Evolutionary conservation across 1,284 basidiomycete genomes (phyloP).

Genomic region (Ceratobasidium sp.): DNA sequence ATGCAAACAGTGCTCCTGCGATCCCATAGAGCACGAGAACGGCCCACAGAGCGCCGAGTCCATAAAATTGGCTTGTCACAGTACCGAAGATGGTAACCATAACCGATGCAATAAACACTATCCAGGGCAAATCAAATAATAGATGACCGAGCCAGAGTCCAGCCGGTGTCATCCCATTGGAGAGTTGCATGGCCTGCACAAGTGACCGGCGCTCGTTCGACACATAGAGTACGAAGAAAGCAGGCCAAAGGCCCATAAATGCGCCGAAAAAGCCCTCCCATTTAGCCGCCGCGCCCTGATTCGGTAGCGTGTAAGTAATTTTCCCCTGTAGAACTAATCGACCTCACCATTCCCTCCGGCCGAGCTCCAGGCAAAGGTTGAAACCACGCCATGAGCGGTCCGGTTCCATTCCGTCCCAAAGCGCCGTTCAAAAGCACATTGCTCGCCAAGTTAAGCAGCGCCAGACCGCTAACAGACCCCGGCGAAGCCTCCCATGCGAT

Average conservation of each 20-base stretch:
- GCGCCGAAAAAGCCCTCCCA: constrained; percentile 67
- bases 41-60: constrained; percentile 76
- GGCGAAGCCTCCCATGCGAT: constrained; percentile 72
- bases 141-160: constrained; percentile 84
- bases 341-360: constrained; percentile 24
- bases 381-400: constrained; percentile 17
- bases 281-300: background rate
- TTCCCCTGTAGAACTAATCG: no score
- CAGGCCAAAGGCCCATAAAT: constrained; percentile 78
- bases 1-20: constrained; percentile 72
- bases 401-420: constrained; percentile 47
- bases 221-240: constrained; percentile 82
- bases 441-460: constrained; percentile 71
- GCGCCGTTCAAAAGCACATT: constrained; percentile 73
- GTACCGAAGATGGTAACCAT: constrained; percentile 70
- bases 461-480: constrained; percentile 64
- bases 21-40: constrained; percentile 77
- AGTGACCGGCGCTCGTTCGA: constrained; percentile 71
- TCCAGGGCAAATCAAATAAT: constrained; percentile 74
- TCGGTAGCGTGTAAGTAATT: background rate
- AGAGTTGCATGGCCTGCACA: constrained; percentile 80
- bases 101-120: constrained; percentile 66
- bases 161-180: constrained; percentile 77
- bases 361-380: constrained; percentile 29
- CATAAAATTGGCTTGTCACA: constrained; percentile 71